Percentiles rank a stretch among this genome's conserved stretches.
Evolutionary conservation across 805 yeast genomes (phyloP).

Genomic region (Saccharomyces paradoxus): DNA sequence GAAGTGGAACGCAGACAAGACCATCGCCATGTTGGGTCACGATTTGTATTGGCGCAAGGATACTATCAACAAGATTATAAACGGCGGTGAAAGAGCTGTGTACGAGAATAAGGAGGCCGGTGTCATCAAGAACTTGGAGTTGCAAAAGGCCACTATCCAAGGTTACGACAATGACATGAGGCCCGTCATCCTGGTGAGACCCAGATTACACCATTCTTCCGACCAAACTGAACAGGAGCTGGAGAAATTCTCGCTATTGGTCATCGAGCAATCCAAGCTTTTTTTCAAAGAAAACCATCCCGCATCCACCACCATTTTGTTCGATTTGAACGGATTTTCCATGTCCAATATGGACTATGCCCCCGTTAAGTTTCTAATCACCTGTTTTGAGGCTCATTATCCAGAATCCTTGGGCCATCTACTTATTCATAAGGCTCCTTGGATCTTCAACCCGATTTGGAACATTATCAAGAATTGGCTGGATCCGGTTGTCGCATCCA

Average conservation of each 20-base stretch:
- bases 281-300: conserved; percentile 52
- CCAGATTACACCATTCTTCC: conserved; percentile 61
- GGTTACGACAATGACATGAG: conserved; percentile 69
- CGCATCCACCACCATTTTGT: conserved; percentile 75
- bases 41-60: conserved; percentile 74
- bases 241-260: conserved; percentile 62
- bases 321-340: conserved; percentile 80
- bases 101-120: conserved; percentile 39
- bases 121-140: conserved; percentile 36
- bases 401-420: conserved; percentile 87
- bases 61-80: conserved; percentile 52
- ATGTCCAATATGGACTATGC: conserved; percentile 88
- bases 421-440: conserved; percentile 88
- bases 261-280: conserved; percentile 77
- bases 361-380: conserved; percentile 82
- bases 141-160: conserved; percentile 63
- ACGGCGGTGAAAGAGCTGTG: conserved; percentile 63
- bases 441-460: conserved; percentile 96
- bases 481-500: conserved; percentile 92
- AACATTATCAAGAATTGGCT: conserved; percentile 85
- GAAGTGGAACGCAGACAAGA: conserved; percentile 67
- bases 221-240: conserved; percentile 66
- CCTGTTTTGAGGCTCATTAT: conserved; percentile 90
- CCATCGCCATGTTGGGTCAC: conserved; percentile 61
- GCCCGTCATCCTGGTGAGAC: conserved; percentile 77